phyloP scores from a whole-genome alignment of 805 yeast genomes.

The baker's yeast (Saccharomyces cerevisiae) region DNA sequence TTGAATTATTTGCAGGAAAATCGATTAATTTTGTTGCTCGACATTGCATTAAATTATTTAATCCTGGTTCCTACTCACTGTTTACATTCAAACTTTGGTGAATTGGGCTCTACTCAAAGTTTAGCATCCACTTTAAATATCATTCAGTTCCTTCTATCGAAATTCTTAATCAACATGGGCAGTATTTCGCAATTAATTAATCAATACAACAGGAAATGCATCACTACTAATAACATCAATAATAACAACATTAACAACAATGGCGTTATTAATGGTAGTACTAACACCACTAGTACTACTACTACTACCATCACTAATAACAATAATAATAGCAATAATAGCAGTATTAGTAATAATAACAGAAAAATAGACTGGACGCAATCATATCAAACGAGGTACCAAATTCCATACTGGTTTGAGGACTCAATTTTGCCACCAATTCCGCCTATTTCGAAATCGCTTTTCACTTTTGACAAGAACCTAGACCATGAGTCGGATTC shows the following conservation, averaged over 20 bases:
- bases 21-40: conserved; percentile 14
- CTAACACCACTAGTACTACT: too few species aligned
- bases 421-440: conserved; percentile 16
- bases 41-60: conserved; percentile 13
- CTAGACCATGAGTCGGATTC: conserved; percentile 1
- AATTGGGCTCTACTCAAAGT: conserved; percentile 21
- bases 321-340: neutral
- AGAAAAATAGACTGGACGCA: conserved; percentile 7
- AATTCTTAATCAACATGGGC: conserved; percentile 15
- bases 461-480: conserved; percentile 20
- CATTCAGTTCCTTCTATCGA: conserved; percentile 19
- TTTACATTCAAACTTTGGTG: conserved; percentile 16
- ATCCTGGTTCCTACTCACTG: conserved; percentile 5
- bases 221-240: neutral
- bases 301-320: too few species aligned
- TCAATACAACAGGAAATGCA: neutral
- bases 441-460: conserved; percentile 28
- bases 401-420: conserved; percentile 23
- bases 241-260: neutral
- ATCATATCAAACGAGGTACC: conserved; percentile 4
- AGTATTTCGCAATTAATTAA: conserved; percentile 6
- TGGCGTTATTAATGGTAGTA: too few species aligned
- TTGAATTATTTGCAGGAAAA: conserved; percentile 20
- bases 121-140: conserved; percentile 20
- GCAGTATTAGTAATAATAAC: neutral